Conservation (phyloP, 2,329 filamentous ascomycete species). For the Sclerotinia trifoliorum region DNA sequence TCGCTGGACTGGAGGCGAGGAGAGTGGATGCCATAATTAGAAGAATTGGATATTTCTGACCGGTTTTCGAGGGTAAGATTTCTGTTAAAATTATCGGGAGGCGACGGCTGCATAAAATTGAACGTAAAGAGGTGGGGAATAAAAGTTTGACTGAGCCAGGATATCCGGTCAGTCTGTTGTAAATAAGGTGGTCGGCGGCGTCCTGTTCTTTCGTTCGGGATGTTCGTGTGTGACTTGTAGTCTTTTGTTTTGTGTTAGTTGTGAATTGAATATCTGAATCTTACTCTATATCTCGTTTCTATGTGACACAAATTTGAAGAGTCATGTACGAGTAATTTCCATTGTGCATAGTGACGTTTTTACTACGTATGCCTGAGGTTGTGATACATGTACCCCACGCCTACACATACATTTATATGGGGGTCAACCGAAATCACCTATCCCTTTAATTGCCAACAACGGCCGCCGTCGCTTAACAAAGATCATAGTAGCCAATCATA, state of each 20-base stretch:
- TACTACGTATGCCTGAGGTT: conserved; percentile 8
- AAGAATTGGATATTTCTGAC: conserved; percentile 39
- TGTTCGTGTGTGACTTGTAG: background rate
- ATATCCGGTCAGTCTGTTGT: conserved; percentile 39
- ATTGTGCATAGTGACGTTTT: conserved; percentile 20
- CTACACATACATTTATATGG: background rate
- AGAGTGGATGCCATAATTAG: conserved; percentile 59
- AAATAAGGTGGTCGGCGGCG: conserved; percentile 20
- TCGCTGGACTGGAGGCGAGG: conserved; percentile 44
- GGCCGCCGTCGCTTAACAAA: too few relatives aligned
- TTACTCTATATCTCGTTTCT: conserved; percentile 5
- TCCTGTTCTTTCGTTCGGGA: conserved; percentile 20
- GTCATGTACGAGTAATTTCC: conserved; percentile 16
- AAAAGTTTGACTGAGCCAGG: conserved; percentile 40
- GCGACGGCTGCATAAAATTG: conserved; percentile 66
- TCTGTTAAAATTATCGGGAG: conserved; percentile 48
- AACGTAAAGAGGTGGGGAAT: conserved; percentile 35
- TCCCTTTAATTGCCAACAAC: too few relatives aligned
- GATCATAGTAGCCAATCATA: too few relatives aligned
- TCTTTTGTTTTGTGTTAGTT: background rate
- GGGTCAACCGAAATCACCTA: too few relatives aligned
- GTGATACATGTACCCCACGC: background rate
- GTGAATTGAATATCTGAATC: background rate
- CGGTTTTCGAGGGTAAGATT: conserved; percentile 43
- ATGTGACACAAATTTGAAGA: background rate